Percentiles rank a stretch among this genome's conserved stretches.
Conservation (phyloP, 164 flowering plant species). For the Vitis vinifera region DNA sequence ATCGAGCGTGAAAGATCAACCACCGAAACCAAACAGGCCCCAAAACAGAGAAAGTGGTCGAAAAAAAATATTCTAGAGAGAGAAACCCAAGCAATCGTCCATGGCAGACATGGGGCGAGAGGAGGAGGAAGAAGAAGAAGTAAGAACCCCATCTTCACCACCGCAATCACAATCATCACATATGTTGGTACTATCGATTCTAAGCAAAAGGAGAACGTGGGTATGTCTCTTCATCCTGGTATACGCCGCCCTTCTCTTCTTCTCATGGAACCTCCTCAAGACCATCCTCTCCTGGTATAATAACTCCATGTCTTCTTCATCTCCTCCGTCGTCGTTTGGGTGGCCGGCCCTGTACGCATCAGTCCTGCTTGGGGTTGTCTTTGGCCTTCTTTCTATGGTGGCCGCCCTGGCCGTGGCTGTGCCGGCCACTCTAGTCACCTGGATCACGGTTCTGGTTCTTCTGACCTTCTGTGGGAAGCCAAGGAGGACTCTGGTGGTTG, state of each 20-base stretch:
- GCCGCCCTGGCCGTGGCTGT: conserved; percentile 64
- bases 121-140: conserved; percentile 1
- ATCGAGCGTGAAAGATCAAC: too few species aligned
- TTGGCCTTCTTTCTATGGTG: conserved; percentile 57
- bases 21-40: too few species aligned
- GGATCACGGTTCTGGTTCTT: conserved; percentile 62
- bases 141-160: conserved; percentile 4
- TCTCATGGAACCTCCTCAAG: conserved; percentile 54
- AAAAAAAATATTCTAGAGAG: too few species aligned
- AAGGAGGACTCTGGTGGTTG: conserved; percentile 46
- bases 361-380: conserved; percentile 48
- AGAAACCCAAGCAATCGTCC: conserved; percentile 2
- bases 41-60: too few species aligned
- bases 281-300: conserved; percentile 59
- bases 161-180: conserved; percentile 13
- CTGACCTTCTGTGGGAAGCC: conserved; percentile 61
- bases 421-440: conserved; percentile 60
- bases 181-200: conserved; percentile 23
- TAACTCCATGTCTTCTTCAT: conserved; percentile 6
- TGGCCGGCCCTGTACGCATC: conserved; percentile 60
- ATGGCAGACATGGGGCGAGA: conserved; percentile 10
- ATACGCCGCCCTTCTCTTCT: conserved; percentile 38
- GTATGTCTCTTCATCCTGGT: conserved; percentile 50
- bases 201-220: conserved; percentile 81
- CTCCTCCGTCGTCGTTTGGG: conserved; percentile 21